phyloP scores from a whole-genome alignment of 345 rosid genomes.

The Lumnitzera littorea region DNA sequence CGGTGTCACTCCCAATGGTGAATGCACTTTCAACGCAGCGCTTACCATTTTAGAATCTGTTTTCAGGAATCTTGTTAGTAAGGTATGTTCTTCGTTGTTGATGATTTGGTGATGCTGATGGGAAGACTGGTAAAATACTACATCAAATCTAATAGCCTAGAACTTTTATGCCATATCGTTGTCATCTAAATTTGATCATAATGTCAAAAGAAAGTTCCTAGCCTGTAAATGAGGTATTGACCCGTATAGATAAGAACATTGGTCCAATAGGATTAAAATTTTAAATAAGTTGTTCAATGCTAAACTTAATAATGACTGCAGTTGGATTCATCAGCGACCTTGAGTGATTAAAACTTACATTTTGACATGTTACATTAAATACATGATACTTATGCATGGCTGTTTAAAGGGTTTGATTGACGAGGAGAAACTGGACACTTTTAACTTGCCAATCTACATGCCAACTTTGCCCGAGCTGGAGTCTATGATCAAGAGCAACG shows the following conservation, averaged over 20 bases:
- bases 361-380: background rate
- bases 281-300: too few relatives aligned
- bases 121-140: too few relatives aligned
- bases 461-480: conserved; percentile 31
- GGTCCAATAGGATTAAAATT: too few relatives aligned
- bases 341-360: background rate
- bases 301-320: too few relatives aligned
- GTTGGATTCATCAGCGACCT: background rate
- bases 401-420: conserved; percentile 27
- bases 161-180: too few relatives aligned
- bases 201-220: too few relatives aligned
- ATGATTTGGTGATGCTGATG: too few relatives aligned
- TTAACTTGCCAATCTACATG: conserved; percentile 45
- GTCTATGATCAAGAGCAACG: conserved; percentile 25
- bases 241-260: too few relatives aligned
- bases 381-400: background rate
- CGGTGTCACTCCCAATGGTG: conserved; percentile 15
- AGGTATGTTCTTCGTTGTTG: conserved; percentile 12
- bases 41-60: conserved; percentile 22
- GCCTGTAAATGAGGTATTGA: too few relatives aligned
- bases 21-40: conserved; percentile 5
- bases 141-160: too few relatives aligned
- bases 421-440: conserved; percentile 42
- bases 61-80: conserved; percentile 32
- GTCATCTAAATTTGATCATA: too few relatives aligned